A percentile compares a stretch with the other conserved stretches of the same genome.
Evolutionary conservation across 208 protist genomes (phyloP).

Genomic region (Crithidia expoeki): DNA sequence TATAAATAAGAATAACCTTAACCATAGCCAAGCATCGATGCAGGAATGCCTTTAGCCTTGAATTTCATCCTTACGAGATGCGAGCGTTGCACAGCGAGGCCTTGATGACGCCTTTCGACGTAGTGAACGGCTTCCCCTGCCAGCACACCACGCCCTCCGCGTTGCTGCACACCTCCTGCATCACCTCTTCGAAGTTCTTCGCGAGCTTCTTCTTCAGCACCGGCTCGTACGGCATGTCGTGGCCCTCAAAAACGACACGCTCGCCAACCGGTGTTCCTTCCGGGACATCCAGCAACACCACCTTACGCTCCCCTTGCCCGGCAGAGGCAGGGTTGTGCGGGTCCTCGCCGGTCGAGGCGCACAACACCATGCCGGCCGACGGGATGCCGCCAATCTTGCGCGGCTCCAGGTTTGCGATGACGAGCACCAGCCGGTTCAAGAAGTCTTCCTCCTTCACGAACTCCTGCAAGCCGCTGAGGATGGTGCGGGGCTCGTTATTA

Average conservation of each 20-base stretch:
- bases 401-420: conserved; percentile 94
- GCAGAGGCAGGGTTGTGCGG: conserved; percentile 46
- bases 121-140: conserved; percentile 69
- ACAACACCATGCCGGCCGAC: conserved; percentile 94
- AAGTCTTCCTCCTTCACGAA: conserved; percentile 86
- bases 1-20: neutral
- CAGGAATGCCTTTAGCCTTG: too few species aligned
- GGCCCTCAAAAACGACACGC: conserved; percentile 87
- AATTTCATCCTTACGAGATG: conserved; percentile 74
- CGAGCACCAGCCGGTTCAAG: conserved; percentile 79
- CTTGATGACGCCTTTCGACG: conserved; percentile 67
- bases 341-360: conserved; percentile 71
- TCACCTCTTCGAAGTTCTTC: conserved; percentile 90
- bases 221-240: conserved; percentile 73
- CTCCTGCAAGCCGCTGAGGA: conserved; percentile 92
- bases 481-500: conserved; percentile 79
- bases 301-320: conserved; percentile 49
- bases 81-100: conserved; percentile 62
- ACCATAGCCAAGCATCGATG: too few species aligned
- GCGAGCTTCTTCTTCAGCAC: conserved; percentile 93
- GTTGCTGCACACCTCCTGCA: conserved; percentile 69
- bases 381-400: conserved; percentile 91
- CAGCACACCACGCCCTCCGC: conserved; percentile 78
- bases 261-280: conserved; percentile 88
- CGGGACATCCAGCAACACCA: conserved; percentile 88